These are phyloP conservation scores for Rutstroemia sp. DNA, from an alignment of 2,329 filamentous ascomycete species.

Conservation along the genomic window DNA sequence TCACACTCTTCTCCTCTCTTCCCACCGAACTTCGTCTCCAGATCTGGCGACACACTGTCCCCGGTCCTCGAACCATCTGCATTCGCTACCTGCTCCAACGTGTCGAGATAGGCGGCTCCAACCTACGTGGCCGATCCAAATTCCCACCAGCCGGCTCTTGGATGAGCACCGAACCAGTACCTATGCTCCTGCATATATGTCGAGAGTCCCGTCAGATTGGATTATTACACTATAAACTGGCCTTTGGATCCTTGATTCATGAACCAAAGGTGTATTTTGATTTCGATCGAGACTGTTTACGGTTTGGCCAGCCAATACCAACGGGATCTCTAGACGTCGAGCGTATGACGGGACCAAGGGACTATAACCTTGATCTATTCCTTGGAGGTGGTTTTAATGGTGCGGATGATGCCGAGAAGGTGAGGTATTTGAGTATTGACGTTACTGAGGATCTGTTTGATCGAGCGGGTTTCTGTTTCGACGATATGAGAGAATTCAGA, in stretches of 20 bases:
- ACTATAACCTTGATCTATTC: constrained; percentile 16
- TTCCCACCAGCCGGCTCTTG: neutral
- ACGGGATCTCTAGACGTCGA: neutral
- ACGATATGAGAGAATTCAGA: neutral
- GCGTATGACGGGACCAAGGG: neutral
- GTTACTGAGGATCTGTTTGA: neutral
- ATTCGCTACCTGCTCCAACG: neutral
- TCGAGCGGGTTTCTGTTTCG: neutral
- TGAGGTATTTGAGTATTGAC: constrained; percentile 15
- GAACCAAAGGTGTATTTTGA: constrained; percentile 17
- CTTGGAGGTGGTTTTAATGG: constrained; percentile 13
- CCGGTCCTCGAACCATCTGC: neutral
- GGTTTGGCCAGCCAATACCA: constrained; percentile 8
- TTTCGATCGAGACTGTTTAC: constrained; percentile 15
- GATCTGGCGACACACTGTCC: constrained; percentile 12
- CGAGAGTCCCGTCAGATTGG: constrained; percentile 17
- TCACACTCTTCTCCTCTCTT: constrained; percentile 17
- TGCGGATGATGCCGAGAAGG: constrained; percentile 13
- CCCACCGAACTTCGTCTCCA: constrained; percentile 23
- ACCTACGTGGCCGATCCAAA: neutral
- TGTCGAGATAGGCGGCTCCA: neutral
- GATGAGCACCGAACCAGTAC: constrained; percentile 10
- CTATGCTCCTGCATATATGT: constrained; percentile 15
- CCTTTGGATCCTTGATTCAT: constrained; percentile 12
- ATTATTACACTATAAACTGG: constrained; percentile 13